A percentile compares a stretch with the other conserved stretches of the same genome.
Evolutionary conservation across 164 flowering plant species (phyloP).

Genomic region (Protea cynaroides): DNA sequence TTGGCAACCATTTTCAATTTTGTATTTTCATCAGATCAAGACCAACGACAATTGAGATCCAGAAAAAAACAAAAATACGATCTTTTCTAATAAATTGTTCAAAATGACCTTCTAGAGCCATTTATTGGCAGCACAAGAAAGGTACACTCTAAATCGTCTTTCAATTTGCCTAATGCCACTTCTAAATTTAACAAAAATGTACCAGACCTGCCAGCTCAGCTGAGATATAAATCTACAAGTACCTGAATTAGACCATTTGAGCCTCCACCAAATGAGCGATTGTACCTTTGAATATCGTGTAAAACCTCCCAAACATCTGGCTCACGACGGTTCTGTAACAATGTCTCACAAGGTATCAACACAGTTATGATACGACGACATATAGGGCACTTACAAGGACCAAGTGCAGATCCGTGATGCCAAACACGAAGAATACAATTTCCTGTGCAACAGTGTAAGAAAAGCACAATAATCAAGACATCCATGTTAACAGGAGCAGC

Average conservation of each 20-base stretch:
- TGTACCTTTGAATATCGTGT: conserved; percentile 50
- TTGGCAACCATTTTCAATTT: too few species aligned
- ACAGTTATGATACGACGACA: conserved; percentile 78
- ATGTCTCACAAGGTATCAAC: conserved; percentile 61
- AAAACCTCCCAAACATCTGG: conserved; percentile 44
- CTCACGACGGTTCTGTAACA: conserved; percentile 29
- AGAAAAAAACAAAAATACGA: too few species aligned
- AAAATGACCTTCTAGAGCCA: too few species aligned
- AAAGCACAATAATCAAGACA: too few species aligned
- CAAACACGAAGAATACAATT: conserved; percentile 78
- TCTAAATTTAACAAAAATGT: background rate
- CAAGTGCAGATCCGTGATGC: conserved; percentile 65
- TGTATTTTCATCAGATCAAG: too few species aligned
- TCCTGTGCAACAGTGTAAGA: conserved; percentile 27
- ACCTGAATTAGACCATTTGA: conserved; percentile 60
- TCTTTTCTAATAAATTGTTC: too few species aligned
- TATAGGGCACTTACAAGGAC: conserved; percentile 83
- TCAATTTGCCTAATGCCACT: too few species aligned
- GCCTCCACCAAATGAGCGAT: conserved; percentile 59
- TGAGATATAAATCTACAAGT: background rate
- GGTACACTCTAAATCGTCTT: too few species aligned
- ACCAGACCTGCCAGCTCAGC: background rate
- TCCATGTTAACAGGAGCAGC: too few species aligned
- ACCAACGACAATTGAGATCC: too few species aligned
- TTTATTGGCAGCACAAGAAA: too few species aligned